Evolutionary conservation across 108 stramenopile species (phyloP).

Genomic region (Nitzschia sp.): DNA sequence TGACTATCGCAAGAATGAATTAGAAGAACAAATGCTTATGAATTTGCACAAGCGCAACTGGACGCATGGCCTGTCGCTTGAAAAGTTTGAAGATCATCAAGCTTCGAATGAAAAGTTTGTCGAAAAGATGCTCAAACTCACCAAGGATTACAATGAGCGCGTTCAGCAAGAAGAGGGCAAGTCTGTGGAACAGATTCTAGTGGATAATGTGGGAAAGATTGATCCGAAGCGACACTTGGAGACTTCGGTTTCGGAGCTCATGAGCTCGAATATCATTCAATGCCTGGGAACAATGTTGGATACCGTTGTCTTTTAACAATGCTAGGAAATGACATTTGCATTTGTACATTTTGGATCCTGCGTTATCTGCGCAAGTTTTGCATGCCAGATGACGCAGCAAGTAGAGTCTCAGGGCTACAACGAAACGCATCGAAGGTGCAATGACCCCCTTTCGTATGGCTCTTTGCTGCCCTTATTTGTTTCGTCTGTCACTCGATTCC

Average conservation of each 20-base stretch:
- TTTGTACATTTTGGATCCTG: too few species aligned
- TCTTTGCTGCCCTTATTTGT: too few species aligned
- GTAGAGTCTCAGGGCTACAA: too few species aligned
- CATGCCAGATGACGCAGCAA: too few species aligned
- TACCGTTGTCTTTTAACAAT: constrained; percentile 97
- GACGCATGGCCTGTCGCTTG: constrained; percentile 87
- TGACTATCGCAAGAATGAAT: constrained; percentile 99
- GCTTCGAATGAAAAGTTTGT: constrained; percentile 82
- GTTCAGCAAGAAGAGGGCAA: constrained; percentile 87
- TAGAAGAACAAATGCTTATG: constrained; percentile 99
- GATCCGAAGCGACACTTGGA: constrained; percentile 97
- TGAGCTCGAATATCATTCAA: constrained; percentile 97
- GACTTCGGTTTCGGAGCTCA: constrained; percentile 87
- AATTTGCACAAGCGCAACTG: constrained; percentile 96
- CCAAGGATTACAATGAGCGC: constrained; percentile 93
- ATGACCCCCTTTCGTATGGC: too few species aligned
- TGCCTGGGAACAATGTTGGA: constrained; percentile 98
- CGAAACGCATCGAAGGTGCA: too few species aligned
- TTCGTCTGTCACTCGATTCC: too few species aligned
- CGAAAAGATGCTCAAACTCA: constrained; percentile 90
- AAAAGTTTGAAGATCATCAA: constrained; percentile 91
- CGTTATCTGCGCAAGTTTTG: too few species aligned
- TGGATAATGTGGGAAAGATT: constrained; percentile 96
- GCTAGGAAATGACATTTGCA: too few species aligned
- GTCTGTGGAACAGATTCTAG: constrained; percentile 74